These are phyloP conservation scores for Trichoderma harzianum DNA, from an alignment of 2,329 filamentous ascomycete species.

Conservation along the genomic window DNA sequence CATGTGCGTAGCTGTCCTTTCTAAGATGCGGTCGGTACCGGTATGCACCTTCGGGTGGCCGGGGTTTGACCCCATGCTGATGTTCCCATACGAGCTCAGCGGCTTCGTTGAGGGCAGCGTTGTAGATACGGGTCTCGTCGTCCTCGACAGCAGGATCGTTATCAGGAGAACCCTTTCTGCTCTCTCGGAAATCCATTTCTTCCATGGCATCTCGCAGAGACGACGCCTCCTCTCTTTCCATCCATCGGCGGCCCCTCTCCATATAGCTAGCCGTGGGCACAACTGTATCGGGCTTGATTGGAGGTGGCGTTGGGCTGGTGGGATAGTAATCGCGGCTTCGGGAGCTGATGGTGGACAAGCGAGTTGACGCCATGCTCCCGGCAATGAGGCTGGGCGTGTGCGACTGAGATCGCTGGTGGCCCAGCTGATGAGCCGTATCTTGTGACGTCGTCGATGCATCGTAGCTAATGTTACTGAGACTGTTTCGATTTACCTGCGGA, in stretches of 20 bases:
- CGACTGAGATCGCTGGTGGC: conserved; percentile 29
- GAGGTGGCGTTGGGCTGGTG: conserved; percentile 40
- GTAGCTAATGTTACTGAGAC: conserved; percentile 32
- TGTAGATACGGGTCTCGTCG: conserved; percentile 63
- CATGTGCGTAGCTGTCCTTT: conserved; percentile 68
- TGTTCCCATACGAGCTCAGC: conserved; percentile 77
- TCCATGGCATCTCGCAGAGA: conserved; percentile 70
- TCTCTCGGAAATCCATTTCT: conserved; percentile 60
- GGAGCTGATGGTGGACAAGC: conserved; percentile 46
- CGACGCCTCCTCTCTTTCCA: conserved; percentile 74
- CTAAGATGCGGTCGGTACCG: conserved; percentile 66
- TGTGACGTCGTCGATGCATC: conserved; percentile 32
- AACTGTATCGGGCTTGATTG: conserved; percentile 56
- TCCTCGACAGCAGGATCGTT: conserved; percentile 27
- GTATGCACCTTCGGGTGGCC: conserved; percentile 61
- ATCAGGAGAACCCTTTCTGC: conserved; percentile 25
- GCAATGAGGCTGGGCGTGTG: conserved; percentile 40
- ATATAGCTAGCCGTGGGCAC: conserved; percentile 67
- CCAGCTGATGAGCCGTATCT: conserved; percentile 21
- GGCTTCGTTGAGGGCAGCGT: conserved; percentile 71
- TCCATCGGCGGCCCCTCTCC: conserved; percentile 71
- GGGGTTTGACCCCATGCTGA: conserved; percentile 53
- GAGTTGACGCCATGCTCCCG: conserved; percentile 45
- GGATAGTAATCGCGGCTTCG: conserved; percentile 53
- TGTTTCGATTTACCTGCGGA: conserved; percentile 32